phyloP scores from a whole-genome alignment of 2,329 filamentous ascomycete species.

The Xylariaceae sp. region DNA sequence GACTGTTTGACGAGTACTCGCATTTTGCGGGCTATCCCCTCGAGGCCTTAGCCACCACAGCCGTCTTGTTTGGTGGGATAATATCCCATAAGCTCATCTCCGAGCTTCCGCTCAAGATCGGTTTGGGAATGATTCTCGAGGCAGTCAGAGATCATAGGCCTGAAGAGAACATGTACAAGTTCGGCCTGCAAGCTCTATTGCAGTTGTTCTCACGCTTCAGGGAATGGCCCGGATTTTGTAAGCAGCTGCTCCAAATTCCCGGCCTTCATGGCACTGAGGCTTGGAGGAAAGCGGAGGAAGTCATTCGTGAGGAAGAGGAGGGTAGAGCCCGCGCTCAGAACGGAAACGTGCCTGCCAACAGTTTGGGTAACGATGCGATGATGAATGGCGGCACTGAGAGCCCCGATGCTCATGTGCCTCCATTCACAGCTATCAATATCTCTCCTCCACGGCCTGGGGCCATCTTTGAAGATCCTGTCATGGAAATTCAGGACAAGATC shows the following conservation, averaged over 20 bases:
- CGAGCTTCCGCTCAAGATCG: slow-evolving; percentile 84
- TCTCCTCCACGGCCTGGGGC: slow-evolving; percentile 61
- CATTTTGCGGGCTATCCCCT: slow-evolving; percentile 94
- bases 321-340: slow-evolving; percentile 54
- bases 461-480: slow-evolving; percentile 74
- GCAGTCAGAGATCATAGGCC: slow-evolving; percentile 79
- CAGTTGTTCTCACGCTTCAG: slow-evolving; percentile 76
- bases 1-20: slow-evolving; percentile 92
- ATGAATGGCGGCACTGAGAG: slow-evolving; percentile 70
- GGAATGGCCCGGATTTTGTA: slow-evolving; percentile 95
- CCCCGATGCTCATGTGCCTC: slow-evolving; percentile 58
- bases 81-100: slow-evolving; percentile 91
- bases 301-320: slow-evolving; percentile 63
- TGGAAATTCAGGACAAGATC: slow-evolving; percentile 85
- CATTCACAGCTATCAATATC: slow-evolving; percentile 73
- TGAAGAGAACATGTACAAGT: slow-evolving; percentile 94
- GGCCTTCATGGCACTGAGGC: slow-evolving; percentile 80
- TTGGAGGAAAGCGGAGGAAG: slow-evolving; percentile 74
- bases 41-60: slow-evolving; percentile 92
- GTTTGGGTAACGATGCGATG: slow-evolving; percentile 44
- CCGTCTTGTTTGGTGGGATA: slow-evolving; percentile 92
- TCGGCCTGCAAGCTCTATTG: slow-evolving; percentile 89
- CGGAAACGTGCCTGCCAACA: slow-evolving; percentile 38
- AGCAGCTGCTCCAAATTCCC: slow-evolving; percentile 74
- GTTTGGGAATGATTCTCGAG: slow-evolving; percentile 96